Conservation (phyloP, 2,329 filamentous ascomycete genomes). For the Septoria petroselini region DNA sequence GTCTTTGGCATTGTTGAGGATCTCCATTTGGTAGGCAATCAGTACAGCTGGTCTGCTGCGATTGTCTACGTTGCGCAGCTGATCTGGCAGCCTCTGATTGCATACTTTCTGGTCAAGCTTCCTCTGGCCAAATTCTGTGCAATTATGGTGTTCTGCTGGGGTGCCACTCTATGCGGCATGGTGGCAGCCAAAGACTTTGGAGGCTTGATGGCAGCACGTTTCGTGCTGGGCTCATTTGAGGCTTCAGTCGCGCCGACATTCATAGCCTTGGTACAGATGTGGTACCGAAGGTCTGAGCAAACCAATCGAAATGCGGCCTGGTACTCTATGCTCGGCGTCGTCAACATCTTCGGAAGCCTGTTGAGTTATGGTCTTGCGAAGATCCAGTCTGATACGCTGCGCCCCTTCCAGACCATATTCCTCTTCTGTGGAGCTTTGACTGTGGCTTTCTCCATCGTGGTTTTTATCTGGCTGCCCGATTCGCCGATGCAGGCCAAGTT, state of each 20-base stretch:
- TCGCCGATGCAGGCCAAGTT: constrained; percentile 61
- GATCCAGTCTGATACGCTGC: constrained; percentile 26
- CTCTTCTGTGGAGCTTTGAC: constrained; percentile 45
- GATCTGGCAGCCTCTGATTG: constrained; percentile 21
- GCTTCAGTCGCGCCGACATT: constrained; percentile 36
- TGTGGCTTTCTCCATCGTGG: constrained; percentile 50
- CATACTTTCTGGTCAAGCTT: constrained; percentile 12
- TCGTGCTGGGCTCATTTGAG: constrained; percentile 59
- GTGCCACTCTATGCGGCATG: constrained; percentile 39
- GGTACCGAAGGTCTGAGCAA: constrained; percentile 32
- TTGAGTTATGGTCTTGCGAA: constrained; percentile 32
- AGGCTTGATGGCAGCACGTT: constrained; percentile 51
- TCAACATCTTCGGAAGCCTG: constrained; percentile 34
- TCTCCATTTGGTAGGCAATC: constrained; percentile 43
- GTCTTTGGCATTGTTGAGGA: constrained; percentile 48
- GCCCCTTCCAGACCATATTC: constrained; percentile 28
- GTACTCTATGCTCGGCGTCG: constrained; percentile 34
- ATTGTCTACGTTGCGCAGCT: constrained; percentile 52
- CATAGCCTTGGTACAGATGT: constrained; percentile 33
- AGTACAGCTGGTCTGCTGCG: constrained; percentile 51
- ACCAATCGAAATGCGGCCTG: constrained; percentile 33
- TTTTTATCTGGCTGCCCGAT: constrained; percentile 62
- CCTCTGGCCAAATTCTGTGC: constrained; percentile 28
- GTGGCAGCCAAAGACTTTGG: constrained; percentile 52
- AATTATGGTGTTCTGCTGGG: constrained; percentile 52